Conservation (phyloP, 169 alveolate species). For the Cryptosporidium parvum region DNA sequence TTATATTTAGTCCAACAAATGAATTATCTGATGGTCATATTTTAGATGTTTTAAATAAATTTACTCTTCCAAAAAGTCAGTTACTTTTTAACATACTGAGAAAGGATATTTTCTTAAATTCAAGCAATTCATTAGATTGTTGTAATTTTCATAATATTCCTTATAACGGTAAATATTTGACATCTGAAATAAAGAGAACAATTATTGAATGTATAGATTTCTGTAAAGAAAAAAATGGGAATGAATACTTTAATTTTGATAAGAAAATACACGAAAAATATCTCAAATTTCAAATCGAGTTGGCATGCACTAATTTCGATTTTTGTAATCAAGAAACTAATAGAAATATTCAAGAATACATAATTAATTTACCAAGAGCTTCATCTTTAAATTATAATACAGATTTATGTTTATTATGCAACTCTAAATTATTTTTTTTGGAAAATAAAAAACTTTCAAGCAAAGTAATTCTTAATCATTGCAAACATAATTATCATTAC, state of each 20-base stretch:
- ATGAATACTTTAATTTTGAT: neutral
- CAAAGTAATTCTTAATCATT: constrained; percentile 37
- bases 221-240: neutral
- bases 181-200: neutral
- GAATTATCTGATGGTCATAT: neutral
- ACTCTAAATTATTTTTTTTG: constrained; percentile 26
- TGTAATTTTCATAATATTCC: constrained; percentile 57
- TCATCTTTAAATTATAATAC: constrained; percentile 7
- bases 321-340: constrained; percentile 1
- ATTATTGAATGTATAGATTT: neutral
- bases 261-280: constrained; percentile 39
- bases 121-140: neutral
- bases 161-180: constrained; percentile 3
- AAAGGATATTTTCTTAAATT: neutral
- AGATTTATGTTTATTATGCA: constrained; percentile 35
- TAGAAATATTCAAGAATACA: constrained; percentile 7
- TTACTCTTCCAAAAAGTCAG: constrained; percentile 13
- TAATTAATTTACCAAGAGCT: constrained; percentile 10
- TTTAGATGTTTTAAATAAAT: neutral
- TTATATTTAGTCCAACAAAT: constrained; percentile 12
- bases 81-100: neutral
- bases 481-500: constrained; percentile 48
- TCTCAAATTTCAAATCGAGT: constrained; percentile 23
- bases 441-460: constrained; percentile 15
- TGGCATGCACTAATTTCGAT: constrained; percentile 19